Percentiles rank a stretch among this genome's conserved stretches.
Evolutionary conservation across 257 asterid genomes (phyloP).

Genomic region (Plantago major): DNA sequence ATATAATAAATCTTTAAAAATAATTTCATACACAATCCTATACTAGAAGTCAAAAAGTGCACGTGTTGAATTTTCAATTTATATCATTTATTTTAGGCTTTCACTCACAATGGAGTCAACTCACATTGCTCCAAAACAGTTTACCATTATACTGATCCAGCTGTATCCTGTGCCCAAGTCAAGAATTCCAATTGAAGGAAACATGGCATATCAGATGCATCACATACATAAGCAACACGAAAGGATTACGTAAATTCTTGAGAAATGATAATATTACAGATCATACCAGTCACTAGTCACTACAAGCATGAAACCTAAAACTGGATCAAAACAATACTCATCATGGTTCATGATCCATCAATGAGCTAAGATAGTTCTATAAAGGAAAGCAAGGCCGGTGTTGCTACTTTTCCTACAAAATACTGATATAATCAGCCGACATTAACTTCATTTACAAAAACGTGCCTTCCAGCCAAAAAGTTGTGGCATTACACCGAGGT

Average conservation of each 20-base stretch:
- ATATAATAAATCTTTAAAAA: too few species aligned
- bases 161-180: too few species aligned
- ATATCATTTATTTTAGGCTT: too few species aligned
- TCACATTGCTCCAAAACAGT: too few species aligned
- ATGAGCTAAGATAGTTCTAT: slow-evolving; percentile 14
- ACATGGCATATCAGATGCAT: not conserved
- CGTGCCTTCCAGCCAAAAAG: slow-evolving; percentile 20
- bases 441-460: slow-evolving; percentile 32
- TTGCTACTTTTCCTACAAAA: slow-evolving; percentile 22
- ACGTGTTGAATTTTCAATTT: too few species aligned
- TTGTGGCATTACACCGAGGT: slow-evolving; percentile 4
- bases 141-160: too few species aligned
- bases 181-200: not conserved
- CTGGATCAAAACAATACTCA: slow-evolving; percentile 18
- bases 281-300: slow-evolving; percentile 19
- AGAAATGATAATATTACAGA: slow-evolving; percentile 8
- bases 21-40: too few species aligned
- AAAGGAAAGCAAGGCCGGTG: slow-evolving; percentile 9
- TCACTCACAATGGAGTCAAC: too few species aligned
- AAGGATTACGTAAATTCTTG: slow-evolving; percentile 5
- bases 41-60: too few species aligned
- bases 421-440: slow-evolving; percentile 22
- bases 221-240: not conserved
- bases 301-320: slow-evolving; percentile 21
- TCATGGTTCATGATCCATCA: slow-evolving; percentile 6